Percentiles rank a stretch among this genome's conserved stretches.
These are phyloP conservation scores for Vitis cinerea DNA, from an alignment of 164 flowering plant genomes.

Conservation along the genomic window DNA sequence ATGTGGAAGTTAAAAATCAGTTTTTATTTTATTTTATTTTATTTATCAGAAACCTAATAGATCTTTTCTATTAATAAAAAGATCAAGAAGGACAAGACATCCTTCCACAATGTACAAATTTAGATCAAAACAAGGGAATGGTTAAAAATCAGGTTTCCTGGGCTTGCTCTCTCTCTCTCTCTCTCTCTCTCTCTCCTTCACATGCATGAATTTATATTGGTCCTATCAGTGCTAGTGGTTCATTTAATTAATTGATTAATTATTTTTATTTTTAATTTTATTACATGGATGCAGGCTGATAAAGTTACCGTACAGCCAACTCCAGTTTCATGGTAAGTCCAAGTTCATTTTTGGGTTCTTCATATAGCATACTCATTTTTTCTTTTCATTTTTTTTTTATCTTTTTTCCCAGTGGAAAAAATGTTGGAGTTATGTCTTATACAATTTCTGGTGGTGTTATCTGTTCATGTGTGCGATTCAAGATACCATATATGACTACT, in stretches of 20 bases:
- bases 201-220: not conserved
- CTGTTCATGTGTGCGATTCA: not conserved
- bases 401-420: not conserved
- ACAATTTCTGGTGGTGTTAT: not conserved
- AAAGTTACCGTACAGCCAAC: constrained; percentile 65
- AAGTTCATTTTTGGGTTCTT: not conserved
- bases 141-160: too few species aligned
- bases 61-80: too few species aligned
- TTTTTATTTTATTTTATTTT: too few species aligned
- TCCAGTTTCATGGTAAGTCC: constrained; percentile 80
- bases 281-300: constrained; percentile 52
- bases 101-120: too few species aligned
- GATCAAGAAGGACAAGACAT: too few species aligned
- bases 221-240: not conserved
- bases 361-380: not conserved
- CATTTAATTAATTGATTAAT: not conserved
- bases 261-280: not conserved
- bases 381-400: not conserved
- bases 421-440: not conserved
- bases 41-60: too few species aligned
- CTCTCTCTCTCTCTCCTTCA: not conserved
- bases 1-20: too few species aligned
- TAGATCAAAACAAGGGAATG: too few species aligned
- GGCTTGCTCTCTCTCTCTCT: not conserved
- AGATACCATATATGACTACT: not conserved